phyloP scores from a whole-genome alignment of 495 filamentous ascomycete genomes.

The Daldinia caldariorum region DNA sequence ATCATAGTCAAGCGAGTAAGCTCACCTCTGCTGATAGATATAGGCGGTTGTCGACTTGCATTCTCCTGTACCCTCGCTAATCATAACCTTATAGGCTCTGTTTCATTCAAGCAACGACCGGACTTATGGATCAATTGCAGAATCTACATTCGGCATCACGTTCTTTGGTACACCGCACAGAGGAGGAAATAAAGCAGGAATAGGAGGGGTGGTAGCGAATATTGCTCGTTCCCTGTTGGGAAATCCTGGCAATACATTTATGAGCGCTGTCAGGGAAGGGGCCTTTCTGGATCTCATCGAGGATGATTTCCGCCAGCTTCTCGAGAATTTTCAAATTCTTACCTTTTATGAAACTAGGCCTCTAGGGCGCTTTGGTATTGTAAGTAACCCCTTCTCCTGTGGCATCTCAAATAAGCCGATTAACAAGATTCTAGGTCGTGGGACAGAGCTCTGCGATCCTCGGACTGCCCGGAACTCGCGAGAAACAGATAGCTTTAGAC shows the following conservation, averaged over 20 bases:
- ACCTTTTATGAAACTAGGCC: conserved; percentile 48
- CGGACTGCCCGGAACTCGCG: conserved; percentile 41
- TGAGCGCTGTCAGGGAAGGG: conserved; percentile 40
- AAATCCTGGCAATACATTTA: conserved; percentile 44
- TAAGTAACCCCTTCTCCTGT: not conserved
- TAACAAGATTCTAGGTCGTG: conserved; percentile 38
- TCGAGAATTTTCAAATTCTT: conserved; percentile 42
- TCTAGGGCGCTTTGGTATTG: conserved; percentile 23
- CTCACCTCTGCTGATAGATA: not conserved
- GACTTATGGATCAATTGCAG: conserved; percentile 33
- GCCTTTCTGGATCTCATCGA: conserved; percentile 36
- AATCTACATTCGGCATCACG: conserved; percentile 44
- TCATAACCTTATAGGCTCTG: conserved; percentile 13
- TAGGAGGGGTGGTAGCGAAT: conserved; percentile 40
- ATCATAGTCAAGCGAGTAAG: conserved; percentile 42
- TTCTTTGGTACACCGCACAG: conserved; percentile 41
- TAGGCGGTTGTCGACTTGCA: not conserved
- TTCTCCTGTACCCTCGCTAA: conserved; percentile 8
- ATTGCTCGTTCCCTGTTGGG: conserved; percentile 39
- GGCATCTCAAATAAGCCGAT: not conserved
- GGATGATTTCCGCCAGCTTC: conserved; percentile 42
- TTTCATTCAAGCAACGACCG: conserved; percentile 38
- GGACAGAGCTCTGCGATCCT: conserved; percentile 43
- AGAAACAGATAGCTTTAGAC: conserved; percentile 40
- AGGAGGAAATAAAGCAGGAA: conserved; percentile 39